Base-by-base conservation (phyloP, 176 grass and related monocot species). In the Aegilops bicornis region DNA sequence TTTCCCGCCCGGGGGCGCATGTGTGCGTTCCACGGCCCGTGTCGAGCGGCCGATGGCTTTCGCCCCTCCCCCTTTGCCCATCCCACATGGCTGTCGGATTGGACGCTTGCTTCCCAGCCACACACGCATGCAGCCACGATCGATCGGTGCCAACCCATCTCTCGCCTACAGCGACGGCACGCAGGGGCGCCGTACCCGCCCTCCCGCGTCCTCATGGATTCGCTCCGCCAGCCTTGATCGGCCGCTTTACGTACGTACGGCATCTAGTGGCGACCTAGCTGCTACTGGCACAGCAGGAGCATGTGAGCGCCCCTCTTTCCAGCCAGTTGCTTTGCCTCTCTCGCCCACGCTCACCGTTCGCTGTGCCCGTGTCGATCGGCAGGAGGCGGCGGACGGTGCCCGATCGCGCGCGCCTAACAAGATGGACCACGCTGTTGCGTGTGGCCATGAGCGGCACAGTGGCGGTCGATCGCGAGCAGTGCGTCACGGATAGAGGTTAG, bases 51-150 rank as follows among this genome's bases (percentile, higher is more conserved):
- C 67, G 47, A 47, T 80, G 77, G 13, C 81, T 91, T 84, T 91
- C 81, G 72, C 11, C 47, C 61, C 24, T 2, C 42, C 22, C 3
- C 22, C 61, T 77, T 54, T 54, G 50, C 16, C 50, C 50, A 54
- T 66, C 64, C 42, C 87, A 86, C 83, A 70, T 70, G 78, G 71
- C 36, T 86, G 61, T 68, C 36, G 77, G 88, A 52, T 14, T 6
- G 83, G 78, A 70, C 63, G 27, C 78, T 5, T 32, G 9, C 82
- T 5, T 58, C 70, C 77, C 11, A 50, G 50, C 83, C 78, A 69
- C 63, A 3, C 50, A 54, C 48, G 17, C 50, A 54, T 70, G 36
- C 61, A 25, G 8, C n/a, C 40, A 75, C 19, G 54, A 59, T 59
- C 54, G 19, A 20, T 58, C 10, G 43, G 63, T 37, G 77, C 76